A percentile compares a stretch with the other conserved stretches of the same genome.
These are phyloP conservation scores for Gossypium australe DNA, from an alignment of 345 rosid species.

Conservation along the genomic window DNA sequence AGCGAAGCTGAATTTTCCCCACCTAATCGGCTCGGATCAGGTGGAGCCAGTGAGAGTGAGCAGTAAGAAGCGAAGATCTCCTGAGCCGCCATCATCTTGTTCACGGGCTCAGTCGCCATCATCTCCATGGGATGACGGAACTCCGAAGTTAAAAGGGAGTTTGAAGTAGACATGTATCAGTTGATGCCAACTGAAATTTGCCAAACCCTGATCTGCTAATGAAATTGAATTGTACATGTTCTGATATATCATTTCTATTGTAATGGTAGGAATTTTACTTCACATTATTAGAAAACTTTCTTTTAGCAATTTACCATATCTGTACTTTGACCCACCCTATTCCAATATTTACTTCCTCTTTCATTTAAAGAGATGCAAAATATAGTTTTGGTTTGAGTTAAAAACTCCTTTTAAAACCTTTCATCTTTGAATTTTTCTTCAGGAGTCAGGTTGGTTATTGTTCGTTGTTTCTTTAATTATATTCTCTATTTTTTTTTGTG, in stretches of 20 bases:
- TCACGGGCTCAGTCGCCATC: not conserved
- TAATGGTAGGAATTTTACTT: not conserved
- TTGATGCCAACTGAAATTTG: not conserved
- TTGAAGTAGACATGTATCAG: not conserved
- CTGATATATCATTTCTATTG: not conserved
- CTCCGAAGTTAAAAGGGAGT: not conserved
- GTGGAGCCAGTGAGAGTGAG: slow-evolving; percentile 18
- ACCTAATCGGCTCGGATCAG: slow-evolving; percentile 17
- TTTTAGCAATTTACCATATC: not conserved
- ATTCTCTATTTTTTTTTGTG: too few relatives aligned
- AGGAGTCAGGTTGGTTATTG: too few relatives aligned
- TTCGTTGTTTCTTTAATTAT: too few relatives aligned
- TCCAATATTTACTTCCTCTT: too few relatives aligned
- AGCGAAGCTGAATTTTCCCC: slow-evolving; percentile 33
- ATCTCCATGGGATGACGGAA: not conserved
- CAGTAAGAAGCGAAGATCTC: slow-evolving; percentile 26
- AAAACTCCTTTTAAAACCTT: too few relatives aligned
- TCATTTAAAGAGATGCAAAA: too few relatives aligned
- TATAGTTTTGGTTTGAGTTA: too few relatives aligned
- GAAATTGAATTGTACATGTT: not conserved
- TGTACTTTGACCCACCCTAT: too few relatives aligned
- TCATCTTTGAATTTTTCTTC: too few relatives aligned
- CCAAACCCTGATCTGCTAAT: not conserved
- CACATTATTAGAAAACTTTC: not conserved
- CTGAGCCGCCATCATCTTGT: slow-evolving; percentile 4